Conservation (phyloP, 2,329 filamentous ascomycete species). For the Ustilaginoidea virens region DNA sequence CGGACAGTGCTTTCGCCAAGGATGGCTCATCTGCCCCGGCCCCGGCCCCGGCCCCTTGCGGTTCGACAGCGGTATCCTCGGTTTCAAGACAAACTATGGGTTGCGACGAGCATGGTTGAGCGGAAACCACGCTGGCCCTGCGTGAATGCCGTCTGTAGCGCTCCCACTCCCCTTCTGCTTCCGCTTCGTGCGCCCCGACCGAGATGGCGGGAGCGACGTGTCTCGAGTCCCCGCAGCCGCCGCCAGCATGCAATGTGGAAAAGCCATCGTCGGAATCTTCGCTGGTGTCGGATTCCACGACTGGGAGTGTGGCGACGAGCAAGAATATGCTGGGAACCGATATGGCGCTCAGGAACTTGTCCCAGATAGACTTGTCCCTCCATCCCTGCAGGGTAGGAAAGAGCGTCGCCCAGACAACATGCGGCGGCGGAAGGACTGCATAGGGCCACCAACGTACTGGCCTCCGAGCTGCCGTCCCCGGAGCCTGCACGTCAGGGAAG, state of each 20-base stretch:
- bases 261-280: slow-evolving; percentile 20
- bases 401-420: slow-evolving; percentile 54
- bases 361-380: slow-evolving; percentile 69
- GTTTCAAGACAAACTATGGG: slow-evolving; percentile 6
- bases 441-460: slow-evolving; percentile 72
- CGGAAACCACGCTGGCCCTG: slow-evolving; percentile 10
- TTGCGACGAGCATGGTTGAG: slow-evolving; percentile 4
- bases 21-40: not conserved
- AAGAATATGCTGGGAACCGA: slow-evolving; percentile 85
- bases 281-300: slow-evolving; percentile 59
- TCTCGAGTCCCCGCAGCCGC: slow-evolving; percentile 12
- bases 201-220: slow-evolving; percentile 20
- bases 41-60: slow-evolving; percentile 1
- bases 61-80: slow-evolving; percentile 8
- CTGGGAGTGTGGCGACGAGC: slow-evolving; percentile 77
- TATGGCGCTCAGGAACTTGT: slow-evolving; percentile 64
- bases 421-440: slow-evolving; percentile 52
- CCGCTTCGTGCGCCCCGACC: slow-evolving; percentile 17
- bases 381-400: slow-evolving; percentile 81
- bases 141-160: slow-evolving; percentile 36
- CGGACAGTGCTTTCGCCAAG: slow-evolving; percentile 16
- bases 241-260: slow-evolving; percentile 14
- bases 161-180: slow-evolving; percentile 41
- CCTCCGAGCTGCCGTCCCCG: slow-evolving; percentile 20
- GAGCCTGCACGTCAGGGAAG: slow-evolving; percentile 27